A percentile compares a stretch with the other conserved stretches of the same genome.
These are phyloP conservation scores for Diaporthe velutina DNA, from an alignment of 2,329 filamentous ascomycete species.

Conservation along the genomic window DNA sequence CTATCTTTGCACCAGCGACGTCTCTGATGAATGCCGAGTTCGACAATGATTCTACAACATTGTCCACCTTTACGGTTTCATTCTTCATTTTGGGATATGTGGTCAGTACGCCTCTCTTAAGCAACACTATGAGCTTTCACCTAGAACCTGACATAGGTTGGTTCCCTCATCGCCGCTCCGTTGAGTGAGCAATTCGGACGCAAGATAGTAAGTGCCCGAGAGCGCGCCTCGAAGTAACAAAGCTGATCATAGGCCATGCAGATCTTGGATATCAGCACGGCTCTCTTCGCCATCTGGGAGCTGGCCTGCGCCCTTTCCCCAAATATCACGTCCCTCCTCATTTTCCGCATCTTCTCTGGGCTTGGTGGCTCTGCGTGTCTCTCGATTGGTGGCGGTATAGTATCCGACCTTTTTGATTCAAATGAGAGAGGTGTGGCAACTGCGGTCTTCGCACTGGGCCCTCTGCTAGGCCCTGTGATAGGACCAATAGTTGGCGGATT, in stretches of 20 bases:
- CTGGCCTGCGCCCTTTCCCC: constrained; percentile 69
- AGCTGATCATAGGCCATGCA: not conserved
- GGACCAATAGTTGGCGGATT: constrained; percentile 84
- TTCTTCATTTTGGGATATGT: constrained; percentile 17
- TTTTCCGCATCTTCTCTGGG: constrained; percentile 82
- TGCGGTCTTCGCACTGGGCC: constrained; percentile 86
- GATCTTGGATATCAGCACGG: constrained; percentile 11
- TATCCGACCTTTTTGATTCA: constrained; percentile 85
- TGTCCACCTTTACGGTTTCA: constrained; percentile 1
- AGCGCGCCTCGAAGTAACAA: not conserved
- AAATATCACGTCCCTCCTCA: constrained; percentile 82
- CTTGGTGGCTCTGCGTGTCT: constrained; percentile 89
- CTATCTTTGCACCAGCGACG: not conserved
- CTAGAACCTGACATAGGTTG: not conserved
- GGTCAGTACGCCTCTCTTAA: not conserved
- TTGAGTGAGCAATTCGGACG: constrained; percentile 10
- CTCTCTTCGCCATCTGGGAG: not conserved
- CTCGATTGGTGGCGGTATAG: constrained; percentile 85
- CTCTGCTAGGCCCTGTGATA: constrained; percentile 84
- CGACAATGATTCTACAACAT: constrained; percentile 1
- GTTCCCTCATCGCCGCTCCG: not conserved
- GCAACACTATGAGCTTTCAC: not conserved
- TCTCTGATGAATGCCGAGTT: constrained; percentile 2
- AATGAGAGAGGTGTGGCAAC: constrained; percentile 91
- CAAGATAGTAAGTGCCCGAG: constrained; percentile 2